Base-by-base conservation (phyloP, 768 basidiomycete genomes). In the Leccinum fibrillosum region DNA sequence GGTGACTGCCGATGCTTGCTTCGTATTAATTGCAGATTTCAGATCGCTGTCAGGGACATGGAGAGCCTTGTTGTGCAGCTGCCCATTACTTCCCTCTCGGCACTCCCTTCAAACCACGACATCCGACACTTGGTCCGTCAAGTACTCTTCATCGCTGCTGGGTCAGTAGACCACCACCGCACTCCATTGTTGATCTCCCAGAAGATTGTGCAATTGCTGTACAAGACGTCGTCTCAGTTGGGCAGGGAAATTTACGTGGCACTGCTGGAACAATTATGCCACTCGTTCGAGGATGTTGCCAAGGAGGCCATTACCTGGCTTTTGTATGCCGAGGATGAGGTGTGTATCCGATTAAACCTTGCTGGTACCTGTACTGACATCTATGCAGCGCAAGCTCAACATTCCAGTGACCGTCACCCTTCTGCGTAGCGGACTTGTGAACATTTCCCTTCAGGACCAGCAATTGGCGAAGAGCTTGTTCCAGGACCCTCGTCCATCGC, bases 231-330 rank as follows among this genome's bases (percentile, higher is more conserved):
- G 4, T 85, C 85, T 3, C 86, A 90, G 63, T 80, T 99, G 56
- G 94, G 91, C 0, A 84, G 96, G 54, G 95, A 99, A 71, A 89
- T 97, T 10, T 99, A 94, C 70, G 94, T 94, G 39, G 84, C 88
- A 47, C 77, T 99, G 48, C 77, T 99, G 13, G 90, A 94, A 58
- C 89, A 93, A 61, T 77, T 99, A 44, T 98, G 97, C 70, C 86
- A 87, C 60, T 78, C 86, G 15, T 95, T 94, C 61, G 87, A 92
- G 64, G 92, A 96, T 62, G 96, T 98, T 48, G 92, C 90, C 17
- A 94, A 94, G 72, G 97, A 99, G 75, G 97, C 96, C 6, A 90
- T 94, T 52, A 91, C 90, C 2, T 99, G 97, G 97, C 78, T 99
- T 50, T 76, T 98, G 48, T 97, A 94, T 69, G 92, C 97, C 4